Evolutionary conservation across 345 rosid genomes (phyloP).

Genomic region (Melaleuca alternifolia): DNA sequence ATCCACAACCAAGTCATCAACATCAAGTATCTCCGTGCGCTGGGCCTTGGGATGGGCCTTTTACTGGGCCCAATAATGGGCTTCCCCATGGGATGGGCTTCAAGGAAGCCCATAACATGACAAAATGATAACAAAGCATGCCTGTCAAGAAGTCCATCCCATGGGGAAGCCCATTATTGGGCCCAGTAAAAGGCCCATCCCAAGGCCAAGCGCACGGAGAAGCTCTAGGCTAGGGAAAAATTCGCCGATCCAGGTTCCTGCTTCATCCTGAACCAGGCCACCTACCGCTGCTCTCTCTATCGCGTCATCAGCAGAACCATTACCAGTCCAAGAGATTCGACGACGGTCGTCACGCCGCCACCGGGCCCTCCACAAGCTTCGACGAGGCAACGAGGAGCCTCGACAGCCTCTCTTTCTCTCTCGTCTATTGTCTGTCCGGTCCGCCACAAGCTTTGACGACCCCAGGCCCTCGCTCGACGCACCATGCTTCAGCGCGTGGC

Average conservation of each 20-base stretch:
- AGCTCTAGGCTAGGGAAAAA: neutral
- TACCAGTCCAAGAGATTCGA: neutral
- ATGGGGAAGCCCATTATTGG: no score
- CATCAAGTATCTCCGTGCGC: neutral
- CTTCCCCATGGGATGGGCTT: no score
- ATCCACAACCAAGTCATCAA: neutral
- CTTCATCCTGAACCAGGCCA: neutral
- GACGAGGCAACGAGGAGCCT: neutral
- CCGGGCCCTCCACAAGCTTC: neutral
- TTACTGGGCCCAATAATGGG: no score
- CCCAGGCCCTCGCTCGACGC: neutral
- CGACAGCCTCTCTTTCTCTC: no score
- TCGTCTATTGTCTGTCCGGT: neutral
- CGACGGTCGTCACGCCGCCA: neutral
- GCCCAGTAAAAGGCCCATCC: accelerated
- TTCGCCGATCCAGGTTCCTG: neutral
- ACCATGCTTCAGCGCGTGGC: neutral
- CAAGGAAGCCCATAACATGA: no score
- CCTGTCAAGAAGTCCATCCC: no score
- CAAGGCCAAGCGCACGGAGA: neutral
- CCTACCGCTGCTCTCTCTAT: neutral
- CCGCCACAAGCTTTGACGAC: neutral
- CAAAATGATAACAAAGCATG: no score
- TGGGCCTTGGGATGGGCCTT: neutral
- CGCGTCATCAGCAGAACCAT: neutral